Conservation (phyloP, 2,329 filamentous ascomycete genomes). For the Magnaporthiopsis rhizophila region DNA sequence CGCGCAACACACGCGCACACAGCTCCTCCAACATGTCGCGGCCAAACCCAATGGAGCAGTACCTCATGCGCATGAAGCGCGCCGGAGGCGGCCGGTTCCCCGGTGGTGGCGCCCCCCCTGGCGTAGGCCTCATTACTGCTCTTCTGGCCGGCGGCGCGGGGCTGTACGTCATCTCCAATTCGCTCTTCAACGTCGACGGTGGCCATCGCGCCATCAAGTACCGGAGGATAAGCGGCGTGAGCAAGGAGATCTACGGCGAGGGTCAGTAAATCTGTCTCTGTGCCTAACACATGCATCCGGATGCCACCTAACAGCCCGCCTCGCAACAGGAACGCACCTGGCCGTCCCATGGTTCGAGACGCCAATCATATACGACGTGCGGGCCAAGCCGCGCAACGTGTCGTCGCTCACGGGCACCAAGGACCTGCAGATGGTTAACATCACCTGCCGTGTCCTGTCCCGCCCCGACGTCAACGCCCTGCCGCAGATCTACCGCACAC, state of each 20-base stretch:
- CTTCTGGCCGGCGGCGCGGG: constrained; percentile 39
- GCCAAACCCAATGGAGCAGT: constrained; percentile 38
- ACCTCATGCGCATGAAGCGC: constrained; percentile 38
- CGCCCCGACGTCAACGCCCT: constrained; percentile 80
- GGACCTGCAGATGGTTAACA: constrained; percentile 99
- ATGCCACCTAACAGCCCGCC: neutral
- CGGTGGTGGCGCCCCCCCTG: constrained; percentile 10
- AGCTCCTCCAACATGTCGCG: constrained; percentile 22
- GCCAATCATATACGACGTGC: constrained; percentile 93
- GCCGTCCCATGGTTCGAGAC: constrained; percentile 96
- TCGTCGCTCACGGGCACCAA: constrained; percentile 96
- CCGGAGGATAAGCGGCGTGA: constrained; percentile 81
- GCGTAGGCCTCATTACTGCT: constrained; percentile 33
- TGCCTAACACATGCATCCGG: neutral
- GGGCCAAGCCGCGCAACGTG: constrained; percentile 93
- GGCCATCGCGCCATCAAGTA: constrained; percentile 99
- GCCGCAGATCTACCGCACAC: constrained; percentile 93
- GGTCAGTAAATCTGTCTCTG: too few species aligned
- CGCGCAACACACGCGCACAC: neutral
- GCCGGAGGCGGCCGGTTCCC: constrained; percentile 26
- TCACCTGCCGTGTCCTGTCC: constrained; percentile 97
- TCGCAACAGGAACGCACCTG: constrained; percentile 75
- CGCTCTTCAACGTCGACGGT: constrained; percentile 82
- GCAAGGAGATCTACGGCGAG: constrained; percentile 94
- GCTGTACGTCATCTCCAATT: constrained; percentile 46